A percentile compares a stretch with the other conserved stretches of the same genome.
phyloP scores from a whole-genome alignment of 352 stramenopile genomes.

The Phytophthora boehmeriae region DNA sequence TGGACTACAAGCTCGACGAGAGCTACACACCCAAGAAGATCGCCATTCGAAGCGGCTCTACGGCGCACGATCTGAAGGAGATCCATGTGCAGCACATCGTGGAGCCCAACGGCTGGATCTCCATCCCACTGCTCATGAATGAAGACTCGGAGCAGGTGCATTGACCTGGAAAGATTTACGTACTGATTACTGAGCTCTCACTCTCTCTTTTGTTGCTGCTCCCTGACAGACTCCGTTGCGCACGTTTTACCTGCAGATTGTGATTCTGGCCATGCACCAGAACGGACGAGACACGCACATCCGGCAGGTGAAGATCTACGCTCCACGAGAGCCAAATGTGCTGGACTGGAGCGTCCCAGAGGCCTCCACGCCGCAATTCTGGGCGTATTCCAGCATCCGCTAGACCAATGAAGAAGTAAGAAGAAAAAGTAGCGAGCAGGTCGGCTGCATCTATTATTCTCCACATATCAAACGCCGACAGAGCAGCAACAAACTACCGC shows the following conservation, averaged over 20 bases:
- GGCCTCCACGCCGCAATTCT: conserved; percentile 70
- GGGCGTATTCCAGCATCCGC: conserved; percentile 67
- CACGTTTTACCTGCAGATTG: conserved; percentile 97
- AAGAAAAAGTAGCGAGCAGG: not conserved
- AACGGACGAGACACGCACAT: conserved; percentile 98
- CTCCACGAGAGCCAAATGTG: conserved; percentile 63
- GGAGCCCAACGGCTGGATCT: conserved; percentile 95
- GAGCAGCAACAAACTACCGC: not conserved
- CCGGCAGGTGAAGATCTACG: conserved; percentile 93
- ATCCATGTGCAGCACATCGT: conserved; percentile 91
- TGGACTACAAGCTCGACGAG: conserved; percentile 98
- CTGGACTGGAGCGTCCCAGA: conserved; percentile 62
- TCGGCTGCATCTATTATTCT: conserved; percentile 15
- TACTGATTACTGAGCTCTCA: conserved; percentile 4
- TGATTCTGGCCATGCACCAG: conserved; percentile 97
- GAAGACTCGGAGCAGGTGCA: conserved; percentile 58
- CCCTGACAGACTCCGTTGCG: conserved; percentile 59
- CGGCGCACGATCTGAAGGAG: conserved; percentile 96
- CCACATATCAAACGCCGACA: conserved; percentile 7
- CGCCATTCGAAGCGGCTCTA: conserved; percentile 92
- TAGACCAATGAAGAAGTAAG: conserved; percentile 23
- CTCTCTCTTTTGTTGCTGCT: not conserved
- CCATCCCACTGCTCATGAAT: conserved; percentile 79
- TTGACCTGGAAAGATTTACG: not conserved
- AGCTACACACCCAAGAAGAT: conserved; percentile 98